A percentile compares a stretch with the other conserved stretches of the same genome.
phyloP scores from a whole-genome alignment of 345 rosid genomes.

The Arabidopsis thaliana region TAIR10.1 NC_003076.8:9157001-9157500 shows the following conservation, averaged over 20 bases:
- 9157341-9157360: constrained; percentile 82
- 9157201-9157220: too few relatives aligned
- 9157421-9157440: constrained; percentile 76
- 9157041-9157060: constrained; percentile 25
- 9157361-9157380: constrained; percentile 91
- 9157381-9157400: constrained; percentile 88
- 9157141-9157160: constrained; percentile 30
- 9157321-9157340: constrained; percentile 63
- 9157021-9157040: constrained; percentile 36
- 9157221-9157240: constrained; percentile 31
- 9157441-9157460: constrained; percentile 91
- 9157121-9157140: constrained; percentile 38
- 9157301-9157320: constrained; percentile 42
- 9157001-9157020: constrained; percentile 53
- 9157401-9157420: constrained; percentile 88
- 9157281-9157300: constrained; percentile 56
- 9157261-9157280: constrained; percentile 57
- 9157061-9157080: constrained; percentile 46
- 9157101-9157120: neutral
- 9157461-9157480: constrained; percentile 59
- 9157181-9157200: too few relatives aligned
- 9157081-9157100: constrained; percentile 10
- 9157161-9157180: too few relatives aligned
- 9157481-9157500: constrained; percentile 64
- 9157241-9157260: constrained; percentile 2